Conservation (phyloP, 495 filamentous ascomycete genomes). For the Parmelia sp. region DNA sequence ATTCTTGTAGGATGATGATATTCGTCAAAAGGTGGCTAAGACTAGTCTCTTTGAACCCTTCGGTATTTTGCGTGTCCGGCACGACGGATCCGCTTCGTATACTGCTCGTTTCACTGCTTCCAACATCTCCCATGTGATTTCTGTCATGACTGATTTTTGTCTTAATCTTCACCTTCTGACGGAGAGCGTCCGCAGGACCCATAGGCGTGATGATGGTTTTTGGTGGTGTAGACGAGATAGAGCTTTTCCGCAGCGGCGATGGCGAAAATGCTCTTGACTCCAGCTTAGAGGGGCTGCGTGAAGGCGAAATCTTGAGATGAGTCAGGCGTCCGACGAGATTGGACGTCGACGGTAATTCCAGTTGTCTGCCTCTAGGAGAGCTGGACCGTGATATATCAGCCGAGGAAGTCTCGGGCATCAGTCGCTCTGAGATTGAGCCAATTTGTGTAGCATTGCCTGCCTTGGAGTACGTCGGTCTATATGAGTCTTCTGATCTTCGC, state of each 20-base stretch:
- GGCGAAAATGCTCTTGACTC: constrained; percentile 23
- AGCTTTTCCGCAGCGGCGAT: constrained; percentile 27
- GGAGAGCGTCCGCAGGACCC: constrained; percentile 20
- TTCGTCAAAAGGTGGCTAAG: constrained; percentile 82
- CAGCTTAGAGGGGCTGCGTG: constrained; percentile 21
- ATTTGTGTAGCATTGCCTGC: constrained; percentile 13
- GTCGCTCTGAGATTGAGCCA: constrained; percentile 24
- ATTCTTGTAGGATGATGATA: constrained; percentile 58
- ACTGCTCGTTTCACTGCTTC: constrained; percentile 27
- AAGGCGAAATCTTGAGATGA: constrained; percentile 25
- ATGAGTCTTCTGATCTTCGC: constrained; percentile 18
- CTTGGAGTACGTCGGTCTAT: constrained; percentile 6
- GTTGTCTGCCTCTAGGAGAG: constrained; percentile 26
- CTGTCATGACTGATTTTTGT: background rate
- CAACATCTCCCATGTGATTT: constrained; percentile 15
- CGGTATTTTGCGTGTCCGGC: constrained; percentile 32
- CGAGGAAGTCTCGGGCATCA: constrained; percentile 21
- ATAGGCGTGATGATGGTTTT: constrained; percentile 13
- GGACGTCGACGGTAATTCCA: constrained; percentile 12
- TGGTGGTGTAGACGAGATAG: constrained; percentile 13
- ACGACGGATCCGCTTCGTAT: constrained; percentile 28
- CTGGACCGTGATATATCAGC: constrained; percentile 20
- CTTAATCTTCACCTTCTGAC: constrained; percentile 20
- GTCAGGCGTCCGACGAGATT: constrained; percentile 19
- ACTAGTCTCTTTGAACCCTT: constrained; percentile 49